Conservation (phyloP, 164 flowering plant species). For the Sextonia rubra region DNA sequence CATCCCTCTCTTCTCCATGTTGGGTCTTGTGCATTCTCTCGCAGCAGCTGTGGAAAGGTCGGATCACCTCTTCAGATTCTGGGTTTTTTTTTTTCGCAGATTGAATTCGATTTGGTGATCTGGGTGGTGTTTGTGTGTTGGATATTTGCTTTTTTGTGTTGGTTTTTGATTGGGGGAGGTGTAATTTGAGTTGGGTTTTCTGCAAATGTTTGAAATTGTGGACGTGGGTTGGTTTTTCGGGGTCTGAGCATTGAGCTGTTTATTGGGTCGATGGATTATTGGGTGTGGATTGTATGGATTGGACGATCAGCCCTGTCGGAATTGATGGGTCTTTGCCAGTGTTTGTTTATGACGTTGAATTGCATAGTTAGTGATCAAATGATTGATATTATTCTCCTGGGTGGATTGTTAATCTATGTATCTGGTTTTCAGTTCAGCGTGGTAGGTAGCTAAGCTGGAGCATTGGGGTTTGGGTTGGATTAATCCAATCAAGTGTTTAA, state of each 20-base stretch:
- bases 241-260: not conserved
- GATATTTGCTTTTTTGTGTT: not conserved
- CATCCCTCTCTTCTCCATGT: not conserved
- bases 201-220: not conserved
- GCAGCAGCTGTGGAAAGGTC: not conserved
- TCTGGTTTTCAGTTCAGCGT: no score
- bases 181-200: slow-evolving; percentile 1
- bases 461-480: no score
- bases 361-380: not conserved
- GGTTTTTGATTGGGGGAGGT: not conserved
- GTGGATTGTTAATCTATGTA: no score
- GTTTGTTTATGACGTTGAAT: not conserved
- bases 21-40: not conserved
- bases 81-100: not conserved
- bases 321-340: not conserved
- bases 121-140: not conserved
- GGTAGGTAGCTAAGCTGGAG: no score
- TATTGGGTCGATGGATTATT: not conserved
- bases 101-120: not conserved
- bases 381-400: no score
- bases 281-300: not conserved
- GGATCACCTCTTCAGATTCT: not conserved
- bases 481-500: no score
- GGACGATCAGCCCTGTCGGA: no score
- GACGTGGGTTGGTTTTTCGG: not conserved